These are phyloP conservation scores for Arabidopsis hybrid DNA, from an alignment of 441 rosid species.

Conservation along the genomic window DNA sequence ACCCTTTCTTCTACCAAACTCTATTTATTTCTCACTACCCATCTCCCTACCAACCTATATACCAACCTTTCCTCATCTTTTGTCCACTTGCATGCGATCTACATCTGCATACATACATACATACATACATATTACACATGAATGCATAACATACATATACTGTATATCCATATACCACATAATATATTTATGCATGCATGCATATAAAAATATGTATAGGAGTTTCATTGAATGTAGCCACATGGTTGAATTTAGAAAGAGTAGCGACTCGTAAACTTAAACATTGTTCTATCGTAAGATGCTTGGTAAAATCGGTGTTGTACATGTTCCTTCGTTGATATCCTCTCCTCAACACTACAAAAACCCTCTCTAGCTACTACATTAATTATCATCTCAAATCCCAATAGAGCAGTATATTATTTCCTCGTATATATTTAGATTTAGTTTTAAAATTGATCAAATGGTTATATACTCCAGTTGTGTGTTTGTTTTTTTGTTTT, in stretches of 20 bases:
- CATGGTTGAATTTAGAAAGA: constrained; percentile 17
- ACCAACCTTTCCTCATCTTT: constrained; percentile 46
- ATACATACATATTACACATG: too few relatives aligned
- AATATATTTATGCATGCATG: constrained; percentile 32
- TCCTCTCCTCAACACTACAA: not conserved
- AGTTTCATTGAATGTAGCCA: constrained; percentile 35
- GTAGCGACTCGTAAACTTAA: constrained; percentile 7
- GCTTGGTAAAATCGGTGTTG: not conserved
- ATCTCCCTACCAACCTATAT: constrained; percentile 49
- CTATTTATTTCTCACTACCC: constrained; percentile 45
- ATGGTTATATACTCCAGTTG: not conserved
- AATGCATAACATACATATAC: not conserved
- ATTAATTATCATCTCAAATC: constrained; percentile 14
- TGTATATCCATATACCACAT: not conserved
- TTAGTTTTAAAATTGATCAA: not conserved
- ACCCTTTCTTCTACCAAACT: constrained; percentile 50
- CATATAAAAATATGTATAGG: constrained; percentile 10
- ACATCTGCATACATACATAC: not conserved
- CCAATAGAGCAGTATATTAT: not conserved
- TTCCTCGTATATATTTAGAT: too few relatives aligned
- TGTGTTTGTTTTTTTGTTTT: not conserved
- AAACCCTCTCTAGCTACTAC: not conserved
- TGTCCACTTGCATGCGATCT: constrained; percentile 45
- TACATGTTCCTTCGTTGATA: not conserved
- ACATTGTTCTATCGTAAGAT: constrained; percentile 14